phyloP scores from a whole-genome alignment of 2,329 filamentous ascomycete genomes.

The Aspergillus thermomutatus region DNA sequence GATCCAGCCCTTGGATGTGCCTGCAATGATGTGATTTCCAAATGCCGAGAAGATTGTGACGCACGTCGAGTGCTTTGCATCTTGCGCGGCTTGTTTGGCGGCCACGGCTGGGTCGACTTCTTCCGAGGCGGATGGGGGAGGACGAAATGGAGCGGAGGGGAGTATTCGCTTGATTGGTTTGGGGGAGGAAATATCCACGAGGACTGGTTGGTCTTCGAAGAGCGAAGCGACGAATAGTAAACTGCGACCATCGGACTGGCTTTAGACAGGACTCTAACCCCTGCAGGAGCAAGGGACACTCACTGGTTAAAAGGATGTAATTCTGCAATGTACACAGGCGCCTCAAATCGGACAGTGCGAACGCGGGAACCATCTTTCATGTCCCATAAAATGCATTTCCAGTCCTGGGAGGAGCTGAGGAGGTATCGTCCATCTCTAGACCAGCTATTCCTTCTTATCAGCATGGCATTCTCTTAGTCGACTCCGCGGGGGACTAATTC shows the following conservation, averaged over 20 bases:
- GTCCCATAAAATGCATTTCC: constrained; percentile 96
- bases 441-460: constrained; percentile 58
- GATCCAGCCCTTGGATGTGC: constrained; percentile 91
- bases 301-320: constrained; percentile 88
- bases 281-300: constrained; percentile 23
- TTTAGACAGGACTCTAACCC: constrained; percentile 3
- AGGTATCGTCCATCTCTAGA: constrained; percentile 87
- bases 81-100: constrained; percentile 85
- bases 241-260: constrained; percentile 41
- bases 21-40: constrained; percentile 85
- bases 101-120: constrained; percentile 55
- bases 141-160: constrained; percentile 76
- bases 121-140: constrained; percentile 63
- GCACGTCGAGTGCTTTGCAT: constrained; percentile 92
- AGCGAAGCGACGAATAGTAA: constrained; percentile 84
- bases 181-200: constrained; percentile 74
- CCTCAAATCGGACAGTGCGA: constrained; percentile 84
- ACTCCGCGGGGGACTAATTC: background rate
- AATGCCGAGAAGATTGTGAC: constrained; percentile 82
- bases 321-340: constrained; percentile 93
- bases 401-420: constrained; percentile 89
- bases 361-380: constrained; percentile 68
- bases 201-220: constrained; percentile 86
- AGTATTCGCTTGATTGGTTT: constrained; percentile 72
- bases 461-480: constrained; percentile 1